Percentiles rank a stretch among this genome's conserved stretches.
Evolutionary conservation across 2,329 filamentous ascomycete species (phyloP).

Genomic region (Tolypocladium guangdongense): DNA sequence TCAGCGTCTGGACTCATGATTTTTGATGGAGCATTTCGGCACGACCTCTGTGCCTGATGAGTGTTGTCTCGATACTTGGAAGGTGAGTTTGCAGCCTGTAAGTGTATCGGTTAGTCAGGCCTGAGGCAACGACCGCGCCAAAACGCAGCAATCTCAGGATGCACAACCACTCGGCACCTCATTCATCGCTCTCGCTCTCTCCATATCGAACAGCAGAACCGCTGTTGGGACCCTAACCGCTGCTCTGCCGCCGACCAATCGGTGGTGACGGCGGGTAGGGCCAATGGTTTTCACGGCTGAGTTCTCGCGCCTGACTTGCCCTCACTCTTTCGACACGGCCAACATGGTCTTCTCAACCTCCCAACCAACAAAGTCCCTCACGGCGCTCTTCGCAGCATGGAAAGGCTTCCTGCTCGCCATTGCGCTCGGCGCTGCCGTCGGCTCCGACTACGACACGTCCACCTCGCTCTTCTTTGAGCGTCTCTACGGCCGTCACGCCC

Average conservation of each 20-base stretch:
- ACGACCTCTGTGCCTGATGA: neutral
- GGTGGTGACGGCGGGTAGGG: neutral
- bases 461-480: conserved; percentile 36
- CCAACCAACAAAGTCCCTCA: conserved; percentile 14
- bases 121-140: neutral
- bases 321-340: neutral
- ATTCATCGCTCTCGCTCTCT: no score
- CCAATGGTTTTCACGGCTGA: neutral
- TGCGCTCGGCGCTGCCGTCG: conserved; percentile 38
- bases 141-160: neutral
- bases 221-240: no score
- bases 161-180: no score
- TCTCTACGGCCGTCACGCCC: conserved; percentile 20
- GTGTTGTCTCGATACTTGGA: neutral
- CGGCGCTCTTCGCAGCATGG: conserved; percentile 46
- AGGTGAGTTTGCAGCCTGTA: neutral
- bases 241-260: neutral
- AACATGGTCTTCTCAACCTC: conserved; percentile 3
- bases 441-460: conserved; percentile 70
- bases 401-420: conserved; percentile 56
- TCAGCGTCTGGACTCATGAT: neutral
- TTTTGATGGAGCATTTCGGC: neutral
- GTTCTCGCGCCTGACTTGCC: neutral
- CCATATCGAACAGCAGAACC: neutral
- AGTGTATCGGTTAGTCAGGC: neutral